Base-by-base conservation (phyloP, 495 filamentous ascomycete genomes). In the Lasiosphaeria hispida region DNA sequence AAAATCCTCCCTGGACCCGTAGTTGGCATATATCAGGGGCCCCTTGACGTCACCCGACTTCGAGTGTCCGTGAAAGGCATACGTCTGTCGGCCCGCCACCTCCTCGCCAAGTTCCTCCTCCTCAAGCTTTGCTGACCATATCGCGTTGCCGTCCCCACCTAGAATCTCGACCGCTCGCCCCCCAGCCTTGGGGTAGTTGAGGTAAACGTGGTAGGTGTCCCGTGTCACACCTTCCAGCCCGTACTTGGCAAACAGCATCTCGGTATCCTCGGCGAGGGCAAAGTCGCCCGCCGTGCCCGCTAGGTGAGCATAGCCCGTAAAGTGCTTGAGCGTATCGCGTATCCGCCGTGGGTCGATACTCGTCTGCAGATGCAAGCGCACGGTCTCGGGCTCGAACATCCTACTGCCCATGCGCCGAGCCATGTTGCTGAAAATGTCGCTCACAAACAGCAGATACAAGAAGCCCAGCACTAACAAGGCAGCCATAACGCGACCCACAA, bases 1-100 rank as follows among this genome's bases (percentile, higher is more conserved):
- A 66, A 93, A 97, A 67, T 99, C 94, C 48, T 89, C 85, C 43
- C 81, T 81, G 50, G 89, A 87, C 11, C 95, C 94, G 63, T 92
- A 95, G 66, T 97, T 96, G 18, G 89, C 95, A 67, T 96, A 99
- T 1, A 99, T 82, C 51, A 99, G 70, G n/a, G 87, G 92, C 0
- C 95, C 94, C n/a, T 81, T 88, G 19, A 93, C 92, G 64, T 92
- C 90, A 18, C 93, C 94, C 7, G 89, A 82, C 64, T 86, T 88
- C 10, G 92, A 96, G 67, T 94, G 87, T 0, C 89, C 93, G 69
- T 99, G 94, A 61, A 96, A 99, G 11, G 82, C 83, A 23, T 77
- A 75, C 0, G 88, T 90, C 62, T 90, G 84, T 53, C 79, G 75
- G 51, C 81, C 77, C 13, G 78, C 70, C 18, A 73, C 69, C 57